Conservation (phyloP, 768 basidiomycete species). For the Suillus plorans region DNA sequence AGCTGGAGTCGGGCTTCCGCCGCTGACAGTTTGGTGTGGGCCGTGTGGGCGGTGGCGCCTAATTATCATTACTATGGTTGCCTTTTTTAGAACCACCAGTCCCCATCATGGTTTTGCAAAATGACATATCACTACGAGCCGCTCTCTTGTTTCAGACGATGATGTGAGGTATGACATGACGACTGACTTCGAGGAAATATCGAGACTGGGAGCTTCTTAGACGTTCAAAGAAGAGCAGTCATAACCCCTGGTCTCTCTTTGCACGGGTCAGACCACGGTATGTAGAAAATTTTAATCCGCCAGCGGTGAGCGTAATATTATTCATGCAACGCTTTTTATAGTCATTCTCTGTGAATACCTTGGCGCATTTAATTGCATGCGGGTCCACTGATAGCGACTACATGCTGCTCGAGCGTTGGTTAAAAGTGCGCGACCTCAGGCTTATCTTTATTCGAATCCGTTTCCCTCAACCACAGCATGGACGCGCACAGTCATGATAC, state of each 20-base stretch:
- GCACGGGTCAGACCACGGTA: not conserved
- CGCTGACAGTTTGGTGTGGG: not conserved
- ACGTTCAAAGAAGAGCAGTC: too few species aligned
- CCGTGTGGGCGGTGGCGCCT: not conserved
- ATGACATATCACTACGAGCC: not conserved
- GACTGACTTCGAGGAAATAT: not conserved
- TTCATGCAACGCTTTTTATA: not conserved
- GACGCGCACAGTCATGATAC: not conserved
- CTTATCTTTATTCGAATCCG: not conserved
- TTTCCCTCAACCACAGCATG: not conserved
- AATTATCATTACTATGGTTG: conserved; percentile 19
- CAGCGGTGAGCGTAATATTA: not conserved
- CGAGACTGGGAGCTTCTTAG: not conserved
- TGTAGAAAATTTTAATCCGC: not conserved
- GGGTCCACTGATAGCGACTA: not conserved
- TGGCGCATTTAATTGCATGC: not conserved
- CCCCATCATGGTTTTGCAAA: not conserved
- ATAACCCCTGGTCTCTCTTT: not conserved
- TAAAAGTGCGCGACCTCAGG: not conserved
- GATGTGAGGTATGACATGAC: not conserved
- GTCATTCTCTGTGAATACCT: not conserved
- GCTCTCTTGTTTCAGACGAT: not conserved
- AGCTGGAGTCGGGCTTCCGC: not conserved
- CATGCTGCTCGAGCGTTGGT: not conserved
- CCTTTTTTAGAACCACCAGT: conserved; percentile 19